Evolutionary conservation across 805 yeast genomes (phyloP).

Genomic region (Candida suzukii): DNA sequence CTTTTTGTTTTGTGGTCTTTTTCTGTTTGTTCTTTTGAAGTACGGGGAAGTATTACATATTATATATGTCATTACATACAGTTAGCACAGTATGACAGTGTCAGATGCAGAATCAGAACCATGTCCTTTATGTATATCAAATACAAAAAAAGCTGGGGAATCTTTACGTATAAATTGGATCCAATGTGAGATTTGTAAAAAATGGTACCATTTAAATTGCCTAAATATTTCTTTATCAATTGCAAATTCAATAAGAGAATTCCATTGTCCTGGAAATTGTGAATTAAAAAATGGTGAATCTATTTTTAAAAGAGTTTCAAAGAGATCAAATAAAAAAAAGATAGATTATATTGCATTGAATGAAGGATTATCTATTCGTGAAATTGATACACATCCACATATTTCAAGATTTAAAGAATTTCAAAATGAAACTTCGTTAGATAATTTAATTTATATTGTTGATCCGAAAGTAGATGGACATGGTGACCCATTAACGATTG

Average conservation of each 20-base stretch:
- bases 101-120: not conserved
- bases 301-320: constrained; percentile 42
- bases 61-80: too few species aligned
- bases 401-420: constrained; percentile 27
- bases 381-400: constrained; percentile 54
- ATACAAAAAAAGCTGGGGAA: constrained; percentile 5
- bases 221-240: constrained; percentile 29
- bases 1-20: too few species aligned
- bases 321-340: constrained; percentile 39
- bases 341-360: constrained; percentile 77
- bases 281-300: constrained; percentile 40
- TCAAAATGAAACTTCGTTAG: constrained; percentile 17
- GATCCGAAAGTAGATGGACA: constrained; percentile 12
- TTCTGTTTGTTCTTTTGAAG: too few species aligned
- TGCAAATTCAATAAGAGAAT: constrained; percentile 34
- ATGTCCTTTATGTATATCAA: constrained; percentile 16
- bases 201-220: constrained; percentile 53
- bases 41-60: too few species aligned
- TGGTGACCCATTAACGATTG: constrained; percentile 11
- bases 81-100: too few species aligned
- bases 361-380: constrained; percentile 54
- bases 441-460: constrained; percentile 21
- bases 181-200: constrained; percentile 46
- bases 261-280: constrained; percentile 48
- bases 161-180: constrained; percentile 36